A percentile compares a stretch with the other conserved stretches of the same genome.
Conservation (phyloP, 108 stramenopile genomes). For the Cyclostephanos tholiformis region DNA sequence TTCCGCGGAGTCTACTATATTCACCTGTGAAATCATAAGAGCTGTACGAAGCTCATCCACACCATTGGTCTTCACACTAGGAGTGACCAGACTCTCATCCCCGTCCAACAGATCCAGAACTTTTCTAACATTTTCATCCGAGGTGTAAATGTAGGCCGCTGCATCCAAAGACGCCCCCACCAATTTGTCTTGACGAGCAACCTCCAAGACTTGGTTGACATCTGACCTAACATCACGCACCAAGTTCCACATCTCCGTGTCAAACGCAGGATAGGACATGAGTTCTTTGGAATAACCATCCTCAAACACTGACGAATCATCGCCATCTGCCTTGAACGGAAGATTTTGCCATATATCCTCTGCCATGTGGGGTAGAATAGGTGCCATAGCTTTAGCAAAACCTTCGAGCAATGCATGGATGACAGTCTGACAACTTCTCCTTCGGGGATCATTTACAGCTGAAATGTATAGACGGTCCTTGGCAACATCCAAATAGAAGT, state of each 20-base stretch:
- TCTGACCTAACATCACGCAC: slow-evolving; percentile 82
- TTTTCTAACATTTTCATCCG: slow-evolving; percentile 58
- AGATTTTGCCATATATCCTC: slow-evolving; percentile 97
- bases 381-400: slow-evolving; percentile 85
- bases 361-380: slow-evolving; percentile 96
- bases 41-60: slow-evolving; percentile 89
- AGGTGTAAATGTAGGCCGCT: slow-evolving; percentile 73
- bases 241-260: slow-evolving; percentile 70
- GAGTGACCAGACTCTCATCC: slow-evolving; percentile 71
- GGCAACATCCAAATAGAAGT: slow-evolving; percentile 96
- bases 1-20: slow-evolving; percentile 67
- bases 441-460: slow-evolving; percentile 77
- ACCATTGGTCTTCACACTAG: slow-evolving; percentile 85
- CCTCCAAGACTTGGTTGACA: slow-evolving; percentile 85
- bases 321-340: slow-evolving; percentile 63
- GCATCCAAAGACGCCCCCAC: slow-evolving; percentile 89
- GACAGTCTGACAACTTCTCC: slow-evolving; percentile 92
- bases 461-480: slow-evolving; percentile 98
- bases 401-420: slow-evolving; percentile 84
- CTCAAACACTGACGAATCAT: slow-evolving; percentile 79
- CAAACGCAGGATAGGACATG: slow-evolving; percentile 55
- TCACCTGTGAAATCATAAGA: slow-evolving; percentile 87
- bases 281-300: slow-evolving; percentile 65
- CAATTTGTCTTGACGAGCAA: slow-evolving; percentile 84
- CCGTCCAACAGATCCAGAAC: slow-evolving; percentile 68